Percentiles rank a stretch among this genome's conserved stretches.
Conservation (phyloP, 2,329 filamentous ascomycete genomes). For the Harringtonia aguacate region DNA sequence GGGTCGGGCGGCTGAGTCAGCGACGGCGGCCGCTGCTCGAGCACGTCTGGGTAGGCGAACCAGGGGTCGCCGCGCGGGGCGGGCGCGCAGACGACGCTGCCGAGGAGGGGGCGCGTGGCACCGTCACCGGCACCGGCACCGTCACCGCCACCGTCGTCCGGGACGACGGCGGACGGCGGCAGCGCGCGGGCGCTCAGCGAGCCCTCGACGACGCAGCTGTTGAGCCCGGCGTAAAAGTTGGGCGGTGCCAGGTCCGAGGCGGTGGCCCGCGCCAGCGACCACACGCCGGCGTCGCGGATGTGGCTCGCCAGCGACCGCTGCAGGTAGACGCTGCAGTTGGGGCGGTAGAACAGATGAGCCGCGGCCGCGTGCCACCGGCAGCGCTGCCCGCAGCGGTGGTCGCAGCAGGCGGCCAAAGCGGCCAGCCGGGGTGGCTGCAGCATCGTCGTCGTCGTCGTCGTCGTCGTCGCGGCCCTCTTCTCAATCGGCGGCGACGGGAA, state of each 20-base stretch:
- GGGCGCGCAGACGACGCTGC: too few species aligned
- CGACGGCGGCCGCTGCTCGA: conserved; percentile 1
- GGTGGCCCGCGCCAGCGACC: conserved; percentile 36
- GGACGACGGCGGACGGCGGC: background rate
- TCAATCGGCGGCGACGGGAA: conserved; percentile 19
- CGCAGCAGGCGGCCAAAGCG: too few species aligned
- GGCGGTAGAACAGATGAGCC: conserved; percentile 30
- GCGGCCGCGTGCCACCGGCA: conserved; percentile 41
- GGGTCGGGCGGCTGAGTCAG: background rate
- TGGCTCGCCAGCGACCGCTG: conserved; percentile 16
- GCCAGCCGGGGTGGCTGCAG: too few species aligned
- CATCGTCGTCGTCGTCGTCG: background rate
- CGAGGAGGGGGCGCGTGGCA: background rate
- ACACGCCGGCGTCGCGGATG: conserved; percentile 20
- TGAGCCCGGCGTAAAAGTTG: conserved; percentile 38
- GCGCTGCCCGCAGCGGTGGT: conserved; percentile 17
- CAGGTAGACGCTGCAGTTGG: conserved; percentile 38
- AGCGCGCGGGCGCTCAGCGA: conserved; percentile 13
- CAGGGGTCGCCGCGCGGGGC: conserved; percentile 1
- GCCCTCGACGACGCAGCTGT: conserved; percentile 35
- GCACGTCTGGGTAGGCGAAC: conserved; percentile 7
- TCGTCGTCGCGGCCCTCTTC: background rate
- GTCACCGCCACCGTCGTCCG: background rate
- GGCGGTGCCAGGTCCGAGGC: conserved; percentile 31
- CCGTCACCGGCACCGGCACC: background rate